These are phyloP conservation scores for Bigelowiella natans DNA, from an alignment of 78 protist species.

Conservation along the genomic window DNA sequence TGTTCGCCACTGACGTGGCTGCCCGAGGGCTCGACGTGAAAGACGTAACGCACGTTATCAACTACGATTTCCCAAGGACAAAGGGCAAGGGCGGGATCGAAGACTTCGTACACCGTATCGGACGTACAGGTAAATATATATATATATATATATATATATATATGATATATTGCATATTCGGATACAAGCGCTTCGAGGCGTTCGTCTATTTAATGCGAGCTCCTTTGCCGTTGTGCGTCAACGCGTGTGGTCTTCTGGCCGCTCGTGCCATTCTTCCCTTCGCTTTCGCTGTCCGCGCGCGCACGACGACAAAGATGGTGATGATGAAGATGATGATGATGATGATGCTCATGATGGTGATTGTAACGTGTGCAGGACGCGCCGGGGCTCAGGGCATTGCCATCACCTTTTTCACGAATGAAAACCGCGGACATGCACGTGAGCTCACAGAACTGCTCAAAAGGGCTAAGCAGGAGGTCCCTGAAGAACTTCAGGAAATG, in stretches of 20 bases:
- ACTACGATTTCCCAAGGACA: conserved; percentile 71
- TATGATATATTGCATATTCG: too few relatives aligned
- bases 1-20: conserved; percentile 61
- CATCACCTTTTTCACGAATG: background rate
- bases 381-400: background rate
- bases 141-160: too few relatives aligned
- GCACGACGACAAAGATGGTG: too few relatives aligned
- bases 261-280: too few relatives aligned
- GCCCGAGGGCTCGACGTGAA: conserved; percentile 56
- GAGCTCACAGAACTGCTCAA: background rate
- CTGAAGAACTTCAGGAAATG: background rate
- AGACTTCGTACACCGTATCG: conserved; percentile 81
- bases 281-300: too few relatives aligned
- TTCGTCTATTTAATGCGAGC: too few relatives aligned
- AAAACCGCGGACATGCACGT: background rate
- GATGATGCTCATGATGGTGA: background rate
- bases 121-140: conserved; percentile 77
- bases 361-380: background rate
- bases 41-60: conserved; percentile 58
- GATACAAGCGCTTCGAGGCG: too few relatives aligned
- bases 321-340: background rate
- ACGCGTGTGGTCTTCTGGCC: too few relatives aligned
- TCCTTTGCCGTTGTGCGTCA: too few relatives aligned
- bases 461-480: background rate
- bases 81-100: conserved; percentile 47